Evolutionary conservation across 2,329 filamentous ascomycete species (phyloP).

Genomic region (Apiospora phragmitis): DNA sequence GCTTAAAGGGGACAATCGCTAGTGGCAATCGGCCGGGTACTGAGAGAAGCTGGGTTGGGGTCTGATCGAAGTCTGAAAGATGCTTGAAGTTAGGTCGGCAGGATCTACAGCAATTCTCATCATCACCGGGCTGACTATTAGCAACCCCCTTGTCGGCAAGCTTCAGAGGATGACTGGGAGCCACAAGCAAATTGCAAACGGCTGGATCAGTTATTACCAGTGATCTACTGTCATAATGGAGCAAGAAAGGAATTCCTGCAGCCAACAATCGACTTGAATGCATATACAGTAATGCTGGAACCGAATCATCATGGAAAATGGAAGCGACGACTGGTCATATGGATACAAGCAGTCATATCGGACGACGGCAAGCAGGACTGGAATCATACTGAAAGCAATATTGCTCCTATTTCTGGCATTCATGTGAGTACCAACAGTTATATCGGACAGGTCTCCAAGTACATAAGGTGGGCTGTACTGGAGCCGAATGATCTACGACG

Average conservation of each 20-base stretch:
- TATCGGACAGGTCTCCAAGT: neutral
- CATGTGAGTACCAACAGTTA: neutral
- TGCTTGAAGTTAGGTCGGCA: neutral
- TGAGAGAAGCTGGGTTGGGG: neutral
- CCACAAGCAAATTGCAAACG: neutral
- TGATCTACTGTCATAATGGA: no score
- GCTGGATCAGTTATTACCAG: no score
- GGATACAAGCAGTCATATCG: neutral
- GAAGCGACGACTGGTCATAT: neutral
- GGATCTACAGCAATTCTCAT: neutral
- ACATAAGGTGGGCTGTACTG: neutral
- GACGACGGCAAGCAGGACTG: neutral
- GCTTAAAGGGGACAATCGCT: neutral
- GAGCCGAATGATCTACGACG: neutral
- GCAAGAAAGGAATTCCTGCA: no score
- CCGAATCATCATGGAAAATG: neutral
- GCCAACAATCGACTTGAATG: neutral
- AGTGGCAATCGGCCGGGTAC: neutral
- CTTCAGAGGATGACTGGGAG: neutral
- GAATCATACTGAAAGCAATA: no score
- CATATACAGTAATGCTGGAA: neutral
- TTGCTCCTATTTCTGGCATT: neutral
- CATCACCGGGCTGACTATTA: neutral
- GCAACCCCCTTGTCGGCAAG: neutral
- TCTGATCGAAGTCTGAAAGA: neutral